Conservation (phyloP, 495 filamentous ascomycete genomes). For the Xylaria intraflava region DNA sequence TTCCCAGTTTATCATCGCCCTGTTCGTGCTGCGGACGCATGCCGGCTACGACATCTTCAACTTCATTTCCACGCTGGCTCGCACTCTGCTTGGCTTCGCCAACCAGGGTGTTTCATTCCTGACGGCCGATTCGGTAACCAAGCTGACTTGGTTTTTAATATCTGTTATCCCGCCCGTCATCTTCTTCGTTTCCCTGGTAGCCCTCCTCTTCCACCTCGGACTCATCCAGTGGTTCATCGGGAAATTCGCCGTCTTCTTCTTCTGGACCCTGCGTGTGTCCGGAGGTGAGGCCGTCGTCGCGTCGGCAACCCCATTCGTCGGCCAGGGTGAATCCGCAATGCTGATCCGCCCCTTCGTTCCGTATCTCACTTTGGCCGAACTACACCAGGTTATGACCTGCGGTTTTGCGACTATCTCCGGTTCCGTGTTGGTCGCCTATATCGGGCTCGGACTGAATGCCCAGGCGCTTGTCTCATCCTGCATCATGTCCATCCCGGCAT, state of each 20-base stretch:
- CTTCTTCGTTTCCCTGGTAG: conserved; percentile 85
- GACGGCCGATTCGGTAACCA: conserved; percentile 42
- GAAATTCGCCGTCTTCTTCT: conserved; percentile 86
- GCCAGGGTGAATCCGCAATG: conserved; percentile 90
- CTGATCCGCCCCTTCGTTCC: conserved; percentile 80
- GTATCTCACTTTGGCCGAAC: conserved; percentile 73
- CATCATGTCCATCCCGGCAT: conserved; percentile 90
- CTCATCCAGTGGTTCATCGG: conserved; percentile 79
- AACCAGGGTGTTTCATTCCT: conserved; percentile 64
- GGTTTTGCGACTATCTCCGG: conserved; percentile 59
- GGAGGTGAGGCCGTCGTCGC: conserved; percentile 89
- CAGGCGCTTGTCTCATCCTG: conserved; percentile 86
- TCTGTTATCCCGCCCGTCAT: conserved; percentile 75
- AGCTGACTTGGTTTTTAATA: conserved; percentile 59
- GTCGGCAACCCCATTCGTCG: conserved; percentile 90
- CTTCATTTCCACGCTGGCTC: conserved; percentile 69
- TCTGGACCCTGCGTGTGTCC: conserved; percentile 84
- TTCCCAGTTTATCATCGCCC: conserved; percentile 75
- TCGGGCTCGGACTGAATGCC: conserved; percentile 69
- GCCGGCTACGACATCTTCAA: conserved; percentile 82
- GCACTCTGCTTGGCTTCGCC: conserved; percentile 65
- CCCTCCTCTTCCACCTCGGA: conserved; percentile 70
- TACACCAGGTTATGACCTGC: conserved; percentile 87
- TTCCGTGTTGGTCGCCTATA: conserved; percentile 73
- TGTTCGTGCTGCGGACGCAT: conserved; percentile 76